These are phyloP conservation scores for Trichoderma guizhouense DNA, from an alignment of 2,329 filamentous ascomycete genomes.

Conservation along the genomic window DNA sequence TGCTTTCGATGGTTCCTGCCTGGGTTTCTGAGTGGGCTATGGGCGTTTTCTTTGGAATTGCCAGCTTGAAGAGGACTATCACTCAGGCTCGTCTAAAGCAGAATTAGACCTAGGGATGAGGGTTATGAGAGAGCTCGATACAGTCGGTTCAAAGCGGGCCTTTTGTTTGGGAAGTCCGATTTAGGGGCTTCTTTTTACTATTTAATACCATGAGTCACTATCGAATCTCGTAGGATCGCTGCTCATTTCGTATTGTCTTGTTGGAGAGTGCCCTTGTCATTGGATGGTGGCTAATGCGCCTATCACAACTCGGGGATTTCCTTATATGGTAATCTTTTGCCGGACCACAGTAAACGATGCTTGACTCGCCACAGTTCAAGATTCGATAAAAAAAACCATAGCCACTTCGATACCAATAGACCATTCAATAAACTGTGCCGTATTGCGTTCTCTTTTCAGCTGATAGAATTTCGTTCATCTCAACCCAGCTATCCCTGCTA, in stretches of 20 bases:
- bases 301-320: not conserved
- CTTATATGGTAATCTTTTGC: not conserved
- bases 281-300: not conserved
- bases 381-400: not conserved
- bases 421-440: not conserved
- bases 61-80: slow-evolving; percentile 22
- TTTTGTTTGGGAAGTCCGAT: not conserved
- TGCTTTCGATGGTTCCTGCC: slow-evolving; percentile 25
- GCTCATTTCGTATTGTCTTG: not conserved
- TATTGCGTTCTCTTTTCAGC: not conserved
- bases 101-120: slow-evolving; percentile 8
- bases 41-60: slow-evolving; percentile 31
- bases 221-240: not conserved
- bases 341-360: not conserved
- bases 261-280: not conserved
- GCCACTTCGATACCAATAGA: not conserved
- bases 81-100: slow-evolving; percentile 22
- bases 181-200: not conserved
- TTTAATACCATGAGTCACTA: not conserved
- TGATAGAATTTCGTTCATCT: not conserved
- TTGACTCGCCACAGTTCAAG: not conserved
- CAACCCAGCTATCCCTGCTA: not conserved
- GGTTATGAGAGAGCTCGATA: not conserved
- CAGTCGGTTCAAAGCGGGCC: not conserved
- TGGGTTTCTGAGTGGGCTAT: slow-evolving; percentile 31